Base-by-base conservation (phyloP, 495 filamentous ascomycete genomes). In the Penicillium odoratum region DNA sequence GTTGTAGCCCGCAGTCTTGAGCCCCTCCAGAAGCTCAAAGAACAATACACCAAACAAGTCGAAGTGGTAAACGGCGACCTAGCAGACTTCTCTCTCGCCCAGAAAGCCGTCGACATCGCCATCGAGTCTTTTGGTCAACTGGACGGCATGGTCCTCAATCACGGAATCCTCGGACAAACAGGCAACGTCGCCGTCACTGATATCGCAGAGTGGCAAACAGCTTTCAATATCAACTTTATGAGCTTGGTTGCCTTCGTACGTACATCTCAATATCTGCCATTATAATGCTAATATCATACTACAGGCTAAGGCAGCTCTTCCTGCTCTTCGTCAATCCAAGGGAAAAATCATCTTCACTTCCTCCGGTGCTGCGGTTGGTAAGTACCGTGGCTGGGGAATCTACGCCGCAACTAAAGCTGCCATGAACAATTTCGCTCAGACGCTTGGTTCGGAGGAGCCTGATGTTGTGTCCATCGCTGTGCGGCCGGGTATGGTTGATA, bases 331-430 rank as follows among this genome's bases (percentile, higher is more conserved):
- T 6, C 68, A 85, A 51, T 75, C 84, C 9, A 80, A 88, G 46
- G 91, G 90, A 1, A 80, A 82, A 55, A 83, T 93, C 21, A 69
- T 94, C 44, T 87, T 92, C 66, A 84, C 86, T 18, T 91, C 88
- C 8, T 90, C 89, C 2, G 91, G 91, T 0, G 90, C 93, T 1
- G 82, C 91, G 2, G 72, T 78, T 5, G 74, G 74, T 8, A 84
- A 80, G 4, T 96, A 93, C 67, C 71, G 78, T 1, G 84, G 84
- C 1, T 97, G 94, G 93, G 85, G 77, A 48, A 74, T 81, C 0
- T 98, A 98, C 65, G 91, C 91, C 5, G 82, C 90, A 4, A 86
- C 87, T 13, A 98, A 98, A 71, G 93, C 94, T 3, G 92, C 91
- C 0, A 70, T 97, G 67, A 96, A 96, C 74, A 88, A 93, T 66